phyloP scores from a whole-genome alignment of 2,329 filamentous ascomycete species.

The Paracoccidioides lutzii region DNA sequence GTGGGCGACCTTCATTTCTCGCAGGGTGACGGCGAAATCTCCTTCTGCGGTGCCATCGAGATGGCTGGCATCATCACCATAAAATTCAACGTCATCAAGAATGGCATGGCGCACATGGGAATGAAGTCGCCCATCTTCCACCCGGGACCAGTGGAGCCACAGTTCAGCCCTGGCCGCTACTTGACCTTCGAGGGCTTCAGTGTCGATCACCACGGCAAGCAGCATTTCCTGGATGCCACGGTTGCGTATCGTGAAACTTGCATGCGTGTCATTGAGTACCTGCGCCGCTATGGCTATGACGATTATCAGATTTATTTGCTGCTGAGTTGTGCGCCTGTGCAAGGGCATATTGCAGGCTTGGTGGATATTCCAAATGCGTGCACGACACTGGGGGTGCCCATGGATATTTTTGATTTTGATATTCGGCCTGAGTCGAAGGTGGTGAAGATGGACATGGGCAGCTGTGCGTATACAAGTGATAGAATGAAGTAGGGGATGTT shows the following conservation, averaged over 20 bases:
- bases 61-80: constrained; percentile 88
- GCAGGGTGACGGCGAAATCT: constrained; percentile 83
- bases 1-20: constrained; percentile 83
- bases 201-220: constrained; percentile 76
- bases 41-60: constrained; percentile 80
- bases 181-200: constrained; percentile 84
- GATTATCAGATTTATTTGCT: constrained; percentile 78
- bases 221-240: constrained; percentile 77
- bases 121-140: constrained; percentile 78
- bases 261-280: constrained; percentile 65
- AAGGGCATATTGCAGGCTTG: constrained; percentile 78
- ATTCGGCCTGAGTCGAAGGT: constrained; percentile 55
- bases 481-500: neutral
- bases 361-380: constrained; percentile 88
- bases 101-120: constrained; percentile 58
- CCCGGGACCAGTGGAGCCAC: constrained; percentile 75
- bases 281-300: constrained; percentile 55
- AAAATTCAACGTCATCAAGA: constrained; percentile 78
- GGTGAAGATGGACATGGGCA: constrained; percentile 54
- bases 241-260: constrained; percentile 76
- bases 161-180: constrained; percentile 69
- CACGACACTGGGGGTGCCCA: constrained; percentile 74
- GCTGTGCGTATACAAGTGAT: constrained; percentile 49
- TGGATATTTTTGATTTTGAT: constrained; percentile 94
- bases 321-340: constrained; percentile 71